Evolutionary conservation across 192 early-diverging fungal genomes (phyloP).

Genomic region (Martensiomyces pterosporus): DNA sequence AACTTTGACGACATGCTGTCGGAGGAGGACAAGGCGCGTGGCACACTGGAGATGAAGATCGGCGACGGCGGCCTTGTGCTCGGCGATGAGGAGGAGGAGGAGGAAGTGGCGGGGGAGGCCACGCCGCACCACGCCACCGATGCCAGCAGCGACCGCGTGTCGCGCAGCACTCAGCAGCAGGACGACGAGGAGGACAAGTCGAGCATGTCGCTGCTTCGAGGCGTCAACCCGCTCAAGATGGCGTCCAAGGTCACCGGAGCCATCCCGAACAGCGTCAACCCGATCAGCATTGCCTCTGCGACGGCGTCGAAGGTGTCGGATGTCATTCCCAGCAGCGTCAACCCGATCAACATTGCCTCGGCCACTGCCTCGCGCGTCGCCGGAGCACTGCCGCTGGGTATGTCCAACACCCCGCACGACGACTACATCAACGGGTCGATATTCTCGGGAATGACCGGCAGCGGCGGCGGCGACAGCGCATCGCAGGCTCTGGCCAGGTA

Average conservation of each 20-base stretch:
- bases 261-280: no score
- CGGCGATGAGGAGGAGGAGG: conserved; percentile 39
- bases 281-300: neutral
- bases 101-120: no score
- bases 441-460: conserved; percentile 39
- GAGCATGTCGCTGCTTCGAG: no score
- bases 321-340: neutral
- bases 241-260: no score
- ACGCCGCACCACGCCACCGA: neutral
- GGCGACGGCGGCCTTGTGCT: conserved; percentile 40
- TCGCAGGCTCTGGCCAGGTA: conserved; percentile 41
- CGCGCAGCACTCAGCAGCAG: neutral
- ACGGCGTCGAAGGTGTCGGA: neutral
- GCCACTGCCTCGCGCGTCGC: neutral
- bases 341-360: neutral
- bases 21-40: conserved; percentile 33
- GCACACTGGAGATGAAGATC: conserved; percentile 37
- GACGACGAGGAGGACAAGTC: no score
- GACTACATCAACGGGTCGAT: conserved; percentile 23
- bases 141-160: neutral
- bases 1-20: conserved; percentile 51
- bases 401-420: conserved; percentile 4
- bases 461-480: conserved; percentile 24
- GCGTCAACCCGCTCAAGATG: no score
- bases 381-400: neutral